Base-by-base conservation (phyloP, 805 yeast genomes). In the Teunomyces cretensis region DNA sequence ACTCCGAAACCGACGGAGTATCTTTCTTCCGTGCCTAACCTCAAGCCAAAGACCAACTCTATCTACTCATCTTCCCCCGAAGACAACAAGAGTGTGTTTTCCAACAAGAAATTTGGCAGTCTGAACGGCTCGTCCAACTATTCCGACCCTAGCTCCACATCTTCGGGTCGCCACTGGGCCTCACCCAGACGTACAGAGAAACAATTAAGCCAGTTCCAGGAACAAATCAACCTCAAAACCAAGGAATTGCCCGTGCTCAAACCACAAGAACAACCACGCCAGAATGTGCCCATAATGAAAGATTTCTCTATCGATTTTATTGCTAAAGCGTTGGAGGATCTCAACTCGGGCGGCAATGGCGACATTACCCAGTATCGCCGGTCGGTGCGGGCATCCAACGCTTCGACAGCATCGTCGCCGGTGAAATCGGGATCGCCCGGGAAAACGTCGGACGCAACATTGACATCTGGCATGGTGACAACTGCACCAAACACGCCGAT, bases 251-350 rank as follows among this genome's bases (percentile, higher is more conserved):
- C 66, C 6, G 27, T 50, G 2, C 15, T 56, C 33, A 28, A 46
- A 43, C 44, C 41, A 5, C 31, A 12, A 8, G 33, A 45, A 17
- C 32, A 46, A 16, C 48, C 41, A n/a, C 22, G 36, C 17, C 47
- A 38, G 22, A 57, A 53, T 37, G 63, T 68, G 24, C 75, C 75
- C 8, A 60, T 71, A 7, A 57, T 62, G 43, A 70, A 72, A 45
- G 77, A 72, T 47, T 72, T 72, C 47, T 69, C 75, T 2, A 67
- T 72, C 26, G 77, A 72, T 45, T 72, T 67, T 46, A 72, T 72
- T 19, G 76, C 77, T 11, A 70, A 72, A 45, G 76, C 76, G 1
- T 55, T 72, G 28, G 76, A 72, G 49, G 77, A 72, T 52, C 63
- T 72, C 50, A 70, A 71, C 45, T 54, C 64, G 1, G 77, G 77